Base-by-base conservation (phyloP, 202 grass and related monocot species). In the Zoysia matrella region DNA sequence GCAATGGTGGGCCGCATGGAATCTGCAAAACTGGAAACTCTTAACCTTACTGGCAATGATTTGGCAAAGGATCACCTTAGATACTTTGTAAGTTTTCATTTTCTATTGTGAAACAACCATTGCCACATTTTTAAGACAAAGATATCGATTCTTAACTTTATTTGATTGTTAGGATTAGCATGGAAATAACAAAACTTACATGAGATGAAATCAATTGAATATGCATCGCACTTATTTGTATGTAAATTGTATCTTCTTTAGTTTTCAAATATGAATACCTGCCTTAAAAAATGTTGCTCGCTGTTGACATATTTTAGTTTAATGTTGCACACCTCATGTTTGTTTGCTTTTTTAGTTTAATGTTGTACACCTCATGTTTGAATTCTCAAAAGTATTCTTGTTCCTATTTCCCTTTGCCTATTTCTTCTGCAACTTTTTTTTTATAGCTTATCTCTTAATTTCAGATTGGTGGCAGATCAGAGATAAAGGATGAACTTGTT, bases 391-490 rank as follows among this genome's bases (percentile, higher is more conserved):
- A 11, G 22, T 55, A 1, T 65, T 77, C 56, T 47, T 66, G 1
- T 58, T 52, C 53, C 16, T 6, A 54, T 6, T 82, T 77, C 44
- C 2, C 12, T 46, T 80, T 40, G 4, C 14, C 57, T 11, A 39
- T 60, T 72, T 75, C 51, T 15, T 47, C 3, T 46, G 22, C 50
- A 46, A 56, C 72, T 36, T 36, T 82, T 72, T 73, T 51, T 2
- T 67, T 46, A 18, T 87, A 45, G 71, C 36, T 80, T 80, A 63
- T 63, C 47, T 79, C 60, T 65, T 46, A 71, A 5, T 57, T 91
- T 82, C 80, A 98, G 95, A 90, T 98, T 85, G 95, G 95, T 81
- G 95, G 95, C 14, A 82, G 95, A 72, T 95, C 95, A 64, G 90
- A 91, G 78, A 72, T 95, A 60, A 77, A 82, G 78, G 85, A 91